Evolutionary conservation across 2,329 filamentous ascomycete species (phyloP), one percentile per base, ranked within the genome.

Genomic region (Fusarium siculi): DNA sequence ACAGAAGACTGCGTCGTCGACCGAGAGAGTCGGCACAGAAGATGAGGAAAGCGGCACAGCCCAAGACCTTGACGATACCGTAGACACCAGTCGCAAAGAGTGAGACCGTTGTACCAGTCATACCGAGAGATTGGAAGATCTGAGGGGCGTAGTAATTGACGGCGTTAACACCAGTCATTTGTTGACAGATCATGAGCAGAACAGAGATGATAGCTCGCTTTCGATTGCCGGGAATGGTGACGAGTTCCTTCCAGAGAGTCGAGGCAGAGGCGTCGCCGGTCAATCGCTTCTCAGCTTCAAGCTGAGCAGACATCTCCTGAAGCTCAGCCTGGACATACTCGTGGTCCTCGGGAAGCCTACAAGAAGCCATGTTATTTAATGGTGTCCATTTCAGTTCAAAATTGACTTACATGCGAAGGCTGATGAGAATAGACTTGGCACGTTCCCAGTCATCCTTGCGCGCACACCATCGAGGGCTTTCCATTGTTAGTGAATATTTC

Each of bases 21-120:
- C 92, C 92, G 3, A 94, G 87, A 4, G 90, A 91, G 79, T 94
- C 92, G 66, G 90, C 91, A 19, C 88, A 87, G 74, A 93, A 91
- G 72, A 92, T 78, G 32, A 94, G 85, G 84, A 93, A 94, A 59
- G 85, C 78, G 9, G 87, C 85, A 77, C 90, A 93, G 43, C 89
- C 88, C 15, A 85, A 81, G 81, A 92, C 90, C 80, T 94, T 94
- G 63, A 93, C 88, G 60, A 93, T 87, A 32, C 92, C 92, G 78
- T 93, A 94, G 73, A 94, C 88, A 44, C 92, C 92, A 0, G 92
- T 93, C 9, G 92, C 91, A 79, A 94, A 93, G 30, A 94, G 87
- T 23, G 88, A 89, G 44, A 87, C 85, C 43, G 86, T 80, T 10
- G 87, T 90, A 18, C 84, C 84, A 30, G 79, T 80, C 74, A 94